Percentiles rank a stretch among this genome's conserved stretches.
These are phyloP conservation scores for Venturiaceae sp. DNA, from an alignment of 2,329 filamentous ascomycete genomes.

Conservation along the genomic window DNA sequence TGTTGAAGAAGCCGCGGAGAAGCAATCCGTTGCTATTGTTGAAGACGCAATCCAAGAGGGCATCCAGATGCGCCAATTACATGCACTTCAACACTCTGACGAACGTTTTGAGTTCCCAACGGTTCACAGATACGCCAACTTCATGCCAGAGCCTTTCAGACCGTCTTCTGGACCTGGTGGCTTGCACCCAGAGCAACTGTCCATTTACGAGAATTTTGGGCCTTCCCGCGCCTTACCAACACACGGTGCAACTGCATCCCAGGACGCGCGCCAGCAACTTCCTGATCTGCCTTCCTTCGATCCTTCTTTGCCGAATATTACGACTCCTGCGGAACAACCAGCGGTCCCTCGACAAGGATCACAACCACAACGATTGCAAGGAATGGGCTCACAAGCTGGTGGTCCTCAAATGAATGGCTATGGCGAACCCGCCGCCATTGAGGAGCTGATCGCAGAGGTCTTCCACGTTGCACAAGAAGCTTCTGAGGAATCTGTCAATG, in stretches of 20 bases:
- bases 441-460: slow-evolving; percentile 43
- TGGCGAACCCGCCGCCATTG: slow-evolving; percentile 42
- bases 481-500: slow-evolving; percentile 47
- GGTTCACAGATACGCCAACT: slow-evolving; percentile 84
- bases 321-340: slow-evolving; percentile 52
- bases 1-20: slow-evolving; percentile 91
- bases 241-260: slow-evolving; percentile 28
- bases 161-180: slow-evolving; percentile 46
- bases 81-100: slow-evolving; percentile 64
- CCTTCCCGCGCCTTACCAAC: slow-evolving; percentile 41
- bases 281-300: slow-evolving; percentile 51
- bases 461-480: slow-evolving; percentile 46
- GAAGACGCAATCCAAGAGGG: slow-evolving; percentile 84
- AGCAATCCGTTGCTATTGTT: slow-evolving; percentile 86
- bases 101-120: slow-evolving; percentile 76
- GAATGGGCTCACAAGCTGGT: slow-evolving; percentile 4
- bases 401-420: slow-evolving; percentile 51
- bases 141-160: slow-evolving; percentile 89
- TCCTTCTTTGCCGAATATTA: slow-evolving; percentile 48
- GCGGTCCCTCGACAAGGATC: slow-evolving; percentile 48
- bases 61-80: slow-evolving; percentile 65
- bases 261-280: slow-evolving; percentile 50
- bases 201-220: slow-evolving; percentile 89
- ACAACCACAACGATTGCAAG: slow-evolving; percentile 31
- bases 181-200: slow-evolving; percentile 83